A percentile compares a stretch with the other conserved stretches of the same genome.
phyloP scores from a whole-genome alignment of 2,329 filamentous ascomycete genomes.

The Biscogniauxia sp. region DNA sequence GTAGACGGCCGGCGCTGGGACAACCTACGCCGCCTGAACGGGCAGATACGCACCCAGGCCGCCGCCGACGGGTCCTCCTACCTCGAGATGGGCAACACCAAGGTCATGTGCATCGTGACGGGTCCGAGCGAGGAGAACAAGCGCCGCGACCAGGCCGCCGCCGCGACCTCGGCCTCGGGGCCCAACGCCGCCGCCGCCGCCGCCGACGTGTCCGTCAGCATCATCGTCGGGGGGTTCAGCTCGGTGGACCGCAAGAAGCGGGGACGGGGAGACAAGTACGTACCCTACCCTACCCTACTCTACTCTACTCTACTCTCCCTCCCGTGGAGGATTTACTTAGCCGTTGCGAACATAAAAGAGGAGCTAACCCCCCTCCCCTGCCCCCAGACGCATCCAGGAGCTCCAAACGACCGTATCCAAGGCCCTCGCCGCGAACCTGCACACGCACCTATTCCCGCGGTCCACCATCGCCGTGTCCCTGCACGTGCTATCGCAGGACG shows the following conservation, averaged over 20 bases:
- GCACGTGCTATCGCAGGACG: slow-evolving; percentile 86
- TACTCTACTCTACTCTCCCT: no score
- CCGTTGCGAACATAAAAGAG: no score
- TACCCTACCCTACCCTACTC: no score
- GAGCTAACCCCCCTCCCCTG: no score
- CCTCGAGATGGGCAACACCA: slow-evolving; percentile 96
- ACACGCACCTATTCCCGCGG: slow-evolving; percentile 87
- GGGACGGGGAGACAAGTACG: slow-evolving; percentile 74
- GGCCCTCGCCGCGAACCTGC: slow-evolving; percentile 73
- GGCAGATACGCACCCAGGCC: slow-evolving; percentile 87
- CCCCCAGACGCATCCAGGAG: slow-evolving; percentile 69
- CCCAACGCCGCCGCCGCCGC: slow-evolving; percentile 49
- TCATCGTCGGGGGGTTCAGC: slow-evolving; percentile 84
- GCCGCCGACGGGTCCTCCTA: slow-evolving; percentile 91
- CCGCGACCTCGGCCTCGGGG: slow-evolving; percentile 5
- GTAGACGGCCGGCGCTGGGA: slow-evolving; percentile 92
- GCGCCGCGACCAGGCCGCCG: slow-evolving; percentile 33
- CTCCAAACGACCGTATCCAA: slow-evolving; percentile 76
- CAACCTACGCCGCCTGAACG: slow-evolving; percentile 84
- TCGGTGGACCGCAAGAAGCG: slow-evolving; percentile 80
- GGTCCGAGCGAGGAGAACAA: slow-evolving; percentile 72
- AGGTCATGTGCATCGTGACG: slow-evolving; percentile 88
- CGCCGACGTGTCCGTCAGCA: slow-evolving; percentile 74
- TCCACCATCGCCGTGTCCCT: slow-evolving; percentile 79
- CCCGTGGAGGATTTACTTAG: no score